Evolutionary conservation across 2,329 filamentous ascomycete genomes (phyloP), one percentile per base, ranked within the genome.

Genomic region (Ophiostoma perfectum): DNA sequence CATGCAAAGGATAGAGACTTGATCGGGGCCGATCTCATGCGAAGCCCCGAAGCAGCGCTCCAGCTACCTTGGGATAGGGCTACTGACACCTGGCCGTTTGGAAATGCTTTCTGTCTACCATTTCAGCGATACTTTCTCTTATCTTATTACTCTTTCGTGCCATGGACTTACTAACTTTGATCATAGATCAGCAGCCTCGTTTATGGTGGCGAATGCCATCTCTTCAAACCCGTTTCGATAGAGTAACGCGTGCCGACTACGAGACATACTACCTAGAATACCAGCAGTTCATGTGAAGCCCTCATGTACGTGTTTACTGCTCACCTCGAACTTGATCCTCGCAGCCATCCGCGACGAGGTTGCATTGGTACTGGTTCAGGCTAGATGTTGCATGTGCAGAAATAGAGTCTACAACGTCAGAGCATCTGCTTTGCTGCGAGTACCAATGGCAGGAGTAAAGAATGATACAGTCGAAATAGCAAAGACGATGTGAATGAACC

Each of bases 101-200:
- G 49, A 55, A 55, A 55, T 55, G 49, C 49, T 55, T 16, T 55
- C 27, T 55, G 49, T 55, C 49, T 18, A 55, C 49, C 49, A 18
- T 55, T 55, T 9, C 49, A 16, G 7, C 7, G 4, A 4, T 55
- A 5, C 49, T 27, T 55, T 18, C 49, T 55, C 49, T 55, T 55
- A 18, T 16, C 49, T 55, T 55, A n/a, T n/a, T n/a, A n/a, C n/a
- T n/a, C n/a, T n/a, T n/a, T n/a, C n/a, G n/a, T n/a, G n/a, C n/a
- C n/a, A n/a, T n/a, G n/a, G n/a, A n/a, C n/a, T n/a, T 55, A 18
- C 49, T 55, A 55, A 55, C 49, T 16, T 18, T 18, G 27, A 18
- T 18, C 5, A 2, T 4, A 55, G 49, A 55, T 55, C 49, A 55
- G 18, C 49, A 55, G 49, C 49, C 49, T 55, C 49, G 49, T 55